Conservation (phyloP, 2,329 filamentous ascomycete genomes). For the Colletotrichum ledebouriae region DNA sequence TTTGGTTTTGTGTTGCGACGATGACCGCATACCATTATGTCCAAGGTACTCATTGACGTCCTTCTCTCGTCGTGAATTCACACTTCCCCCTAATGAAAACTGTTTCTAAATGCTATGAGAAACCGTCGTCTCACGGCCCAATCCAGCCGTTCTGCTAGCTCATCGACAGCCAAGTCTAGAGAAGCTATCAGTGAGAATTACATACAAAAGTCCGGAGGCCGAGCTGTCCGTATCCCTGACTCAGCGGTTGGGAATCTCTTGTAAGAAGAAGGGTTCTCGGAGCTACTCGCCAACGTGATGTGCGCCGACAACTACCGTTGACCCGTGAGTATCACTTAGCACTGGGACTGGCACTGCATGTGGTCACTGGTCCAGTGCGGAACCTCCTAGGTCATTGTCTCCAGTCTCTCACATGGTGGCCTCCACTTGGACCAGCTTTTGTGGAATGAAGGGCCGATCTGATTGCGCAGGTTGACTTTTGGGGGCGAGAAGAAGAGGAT, state of each 20-base stretch:
- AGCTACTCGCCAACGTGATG: no score
- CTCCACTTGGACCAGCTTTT: slow-evolving; percentile 28
- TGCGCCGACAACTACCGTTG: no score
- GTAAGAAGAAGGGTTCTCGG: no score
- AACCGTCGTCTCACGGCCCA: neutral
- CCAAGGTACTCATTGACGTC: neutral
- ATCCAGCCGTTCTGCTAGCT: neutral
- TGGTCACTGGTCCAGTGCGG: neutral
- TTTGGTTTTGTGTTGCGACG: neutral
- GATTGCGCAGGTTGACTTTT: slow-evolving; percentile 14
- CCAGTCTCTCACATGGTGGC: slow-evolving; percentile 18
- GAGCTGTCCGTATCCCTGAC: slow-evolving; percentile 11
- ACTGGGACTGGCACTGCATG: neutral
- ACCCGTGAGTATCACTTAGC: slow-evolving; percentile 4
- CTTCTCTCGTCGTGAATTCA: neutral
- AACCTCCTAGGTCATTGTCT: slow-evolving; percentile 1
- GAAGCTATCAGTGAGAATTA: slow-evolving; percentile 1
- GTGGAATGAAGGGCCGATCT: slow-evolving; percentile 39
- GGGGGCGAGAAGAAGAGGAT: neutral
- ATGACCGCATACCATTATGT: slow-evolving; percentile 19
- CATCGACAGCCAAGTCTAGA: neutral
- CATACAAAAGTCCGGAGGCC: slow-evolving; percentile 10
- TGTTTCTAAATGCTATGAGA: neutral
- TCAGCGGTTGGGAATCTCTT: slow-evolving; percentile 10
- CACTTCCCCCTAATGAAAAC: neutral